Conservation (phyloP, 169 alveolate species). For the Eimeria sp. region DNA sequence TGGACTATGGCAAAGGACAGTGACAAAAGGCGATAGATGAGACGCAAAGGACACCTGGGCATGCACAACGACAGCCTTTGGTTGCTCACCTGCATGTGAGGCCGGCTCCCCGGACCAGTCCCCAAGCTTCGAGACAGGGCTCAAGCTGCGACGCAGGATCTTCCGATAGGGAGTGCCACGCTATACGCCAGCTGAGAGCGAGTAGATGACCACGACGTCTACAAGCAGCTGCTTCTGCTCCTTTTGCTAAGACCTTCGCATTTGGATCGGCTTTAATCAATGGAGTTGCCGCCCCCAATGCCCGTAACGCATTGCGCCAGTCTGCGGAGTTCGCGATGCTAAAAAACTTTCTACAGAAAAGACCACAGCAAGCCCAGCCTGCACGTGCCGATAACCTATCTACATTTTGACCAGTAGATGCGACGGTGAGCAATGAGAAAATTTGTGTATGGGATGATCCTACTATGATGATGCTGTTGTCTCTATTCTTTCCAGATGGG, state of each 20-base stretch:
- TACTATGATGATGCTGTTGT: neutral
- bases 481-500: neutral
- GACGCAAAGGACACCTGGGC: neutral
- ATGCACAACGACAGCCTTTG: neutral
- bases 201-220: constrained; percentile 80
- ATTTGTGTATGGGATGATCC: neutral
- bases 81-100: constrained; percentile 76
- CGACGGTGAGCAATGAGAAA: neutral
- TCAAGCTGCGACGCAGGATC: constrained; percentile 30
- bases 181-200: constrained; percentile 74
- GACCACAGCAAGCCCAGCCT: neutral
- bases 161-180: constrained; percentile 18
- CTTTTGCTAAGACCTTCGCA: neutral
- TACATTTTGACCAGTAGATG: neutral
- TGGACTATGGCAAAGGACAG: neutral
- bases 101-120: constrained; percentile 82
- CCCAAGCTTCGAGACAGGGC: constrained; percentile 77
- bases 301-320: constrained; percentile 73
- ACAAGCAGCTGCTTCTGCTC: constrained; percentile 71
- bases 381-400: neutral
- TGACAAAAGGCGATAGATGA: neutral
- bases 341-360: constrained; percentile 52
- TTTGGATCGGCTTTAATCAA: neutral
- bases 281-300: constrained; percentile 66
- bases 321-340: constrained; percentile 38